Evolutionary conservation across 495 filamentous ascomycete genomes (phyloP).

Genomic region (Talaromyces nanjingensis): DNA sequence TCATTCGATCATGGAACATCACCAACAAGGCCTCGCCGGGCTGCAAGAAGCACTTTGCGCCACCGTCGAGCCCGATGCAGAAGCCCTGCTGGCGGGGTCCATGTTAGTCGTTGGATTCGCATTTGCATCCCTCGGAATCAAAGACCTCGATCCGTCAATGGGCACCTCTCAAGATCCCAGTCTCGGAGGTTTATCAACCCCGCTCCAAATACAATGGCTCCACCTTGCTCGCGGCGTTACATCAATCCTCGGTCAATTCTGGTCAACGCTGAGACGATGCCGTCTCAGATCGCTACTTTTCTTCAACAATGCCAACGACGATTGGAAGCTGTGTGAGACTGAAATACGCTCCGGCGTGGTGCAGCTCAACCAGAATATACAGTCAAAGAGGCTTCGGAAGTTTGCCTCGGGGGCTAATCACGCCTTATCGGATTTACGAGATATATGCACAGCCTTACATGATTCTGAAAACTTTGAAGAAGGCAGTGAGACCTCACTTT

Average conservation of each 20-base stretch:
- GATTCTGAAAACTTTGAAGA: neutral
- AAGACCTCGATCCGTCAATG: conserved; percentile 8
- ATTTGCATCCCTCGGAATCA: conserved; percentile 17
- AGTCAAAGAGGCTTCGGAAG: neutral
- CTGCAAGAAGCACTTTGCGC: conserved; percentile 14
- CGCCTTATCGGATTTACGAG: neutral
- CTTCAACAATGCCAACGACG: conserved; percentile 16
- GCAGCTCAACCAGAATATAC: neutral
- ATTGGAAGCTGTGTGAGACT: conserved; percentile 14
- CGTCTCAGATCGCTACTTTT: conserved; percentile 15
- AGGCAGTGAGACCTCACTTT: neutral
- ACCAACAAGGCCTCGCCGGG: conserved; percentile 20
- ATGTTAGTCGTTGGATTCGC: conserved; percentile 19
- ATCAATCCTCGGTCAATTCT: conserved; percentile 14
- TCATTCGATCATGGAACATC: conserved; percentile 16
- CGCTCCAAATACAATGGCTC: conserved; percentile 19
- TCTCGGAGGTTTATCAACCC: neutral
- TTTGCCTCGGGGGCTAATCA: neutral
- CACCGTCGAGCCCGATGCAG: conserved; percentile 8
- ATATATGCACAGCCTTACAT: neutral
- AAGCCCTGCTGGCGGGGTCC: conserved; percentile 15
- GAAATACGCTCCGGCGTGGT: neutral
- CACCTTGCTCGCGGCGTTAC: conserved; percentile 18
- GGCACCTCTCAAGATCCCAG: neutral
- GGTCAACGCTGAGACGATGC: conserved; percentile 14